phyloP scores from a whole-genome alignment of 345 rosid species.

The Murraya koenigii region DNA sequence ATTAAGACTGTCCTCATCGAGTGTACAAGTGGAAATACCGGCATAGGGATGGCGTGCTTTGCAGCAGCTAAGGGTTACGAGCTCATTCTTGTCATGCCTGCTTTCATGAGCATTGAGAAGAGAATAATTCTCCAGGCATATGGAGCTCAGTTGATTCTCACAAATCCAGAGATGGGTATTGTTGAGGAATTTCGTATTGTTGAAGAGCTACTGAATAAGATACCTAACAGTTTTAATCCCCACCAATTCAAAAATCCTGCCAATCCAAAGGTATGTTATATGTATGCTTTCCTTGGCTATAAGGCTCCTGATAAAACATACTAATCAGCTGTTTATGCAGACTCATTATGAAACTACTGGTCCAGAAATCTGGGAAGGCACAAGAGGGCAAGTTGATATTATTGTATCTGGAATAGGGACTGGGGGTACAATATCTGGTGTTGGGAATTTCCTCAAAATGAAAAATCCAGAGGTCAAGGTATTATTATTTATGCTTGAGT shows the following conservation, averaged over 20 bases:
- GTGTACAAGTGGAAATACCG: slow-evolving; percentile 70
- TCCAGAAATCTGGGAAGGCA: slow-evolving; percentile 65
- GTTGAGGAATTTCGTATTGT: slow-evolving; percentile 41
- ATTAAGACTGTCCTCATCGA: slow-evolving; percentile 51
- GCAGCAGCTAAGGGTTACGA: slow-evolving; percentile 70
- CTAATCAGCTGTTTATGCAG: slow-evolving; percentile 24
- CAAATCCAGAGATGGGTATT: too few species aligned
- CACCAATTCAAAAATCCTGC: slow-evolving; percentile 60
- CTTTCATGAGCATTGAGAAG: slow-evolving; percentile 51
- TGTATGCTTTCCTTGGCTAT: background rate
- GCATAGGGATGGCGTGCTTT: slow-evolving; percentile 67
- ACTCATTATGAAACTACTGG: slow-evolving; percentile 68
- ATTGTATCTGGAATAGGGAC: slow-evolving; percentile 53
- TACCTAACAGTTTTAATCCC: slow-evolving; percentile 48
- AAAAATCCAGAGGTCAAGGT: slow-evolving; percentile 61
- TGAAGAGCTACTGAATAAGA: slow-evolving; percentile 45
- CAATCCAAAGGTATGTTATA: slow-evolving; percentile 53
- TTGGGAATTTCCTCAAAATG: slow-evolving; percentile 67
- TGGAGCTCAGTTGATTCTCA: slow-evolving; percentile 40
- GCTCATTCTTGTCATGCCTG: slow-evolving; percentile 56
- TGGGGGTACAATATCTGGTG: slow-evolving; percentile 52
- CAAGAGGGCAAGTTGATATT: slow-evolving; percentile 44
- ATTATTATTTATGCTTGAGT: background rate
- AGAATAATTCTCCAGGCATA: slow-evolving; percentile 56
- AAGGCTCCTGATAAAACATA: background rate